Evolutionary conservation across 2,329 filamentous ascomycete genomes (phyloP), one percentile per base, ranked within the genome.

Genomic region (Massarina eburnea): DNA sequence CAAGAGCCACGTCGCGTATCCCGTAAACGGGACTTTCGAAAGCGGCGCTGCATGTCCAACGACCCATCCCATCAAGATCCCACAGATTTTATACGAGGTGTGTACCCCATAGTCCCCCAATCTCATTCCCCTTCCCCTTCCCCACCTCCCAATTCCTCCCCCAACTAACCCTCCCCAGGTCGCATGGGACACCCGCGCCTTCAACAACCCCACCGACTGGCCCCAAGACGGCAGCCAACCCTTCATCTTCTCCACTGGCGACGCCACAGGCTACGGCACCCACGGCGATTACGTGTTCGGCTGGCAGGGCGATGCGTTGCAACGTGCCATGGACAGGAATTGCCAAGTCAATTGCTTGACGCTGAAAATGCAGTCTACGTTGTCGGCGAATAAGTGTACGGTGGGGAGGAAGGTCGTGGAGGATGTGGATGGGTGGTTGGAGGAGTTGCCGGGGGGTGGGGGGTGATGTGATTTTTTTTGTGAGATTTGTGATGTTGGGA

Each of bases 1-100:
- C 72, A 73, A 77, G 66, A 76, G 77, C 54, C 88, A 88, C 75
- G 85, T 85, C 76, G 58, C 73, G 17, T 89, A 80, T 65, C 84
- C 85, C 30, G 68, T 66, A 17, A 43, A 45, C 17, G 51, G 51
- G 8, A 55, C 54, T 19, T 61, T 58, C 17, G 43, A 20, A 42
- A 34, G 52, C 46, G 10, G 70, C 35, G 52, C 47, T 71, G 70
- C 73, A 71, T 76, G 73, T 52, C 72, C 73, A 0, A 54, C 59
- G 1, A 68, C 67, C 1, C 72, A 74, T 62, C 73, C 73, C 0
- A 66, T 77, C 17, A 55, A 69, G 18, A 74, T 75, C 49, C 73
- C 74, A 2, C 73, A 77, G 65, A 66, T 77, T 19, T 72, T 73
- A 39, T 73, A 71, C 53, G 73, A 76, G 59, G 71, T 74, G 5